Conservation (phyloP, 495 filamentous ascomycete genomes). For the Echria macrotheca region DNA sequence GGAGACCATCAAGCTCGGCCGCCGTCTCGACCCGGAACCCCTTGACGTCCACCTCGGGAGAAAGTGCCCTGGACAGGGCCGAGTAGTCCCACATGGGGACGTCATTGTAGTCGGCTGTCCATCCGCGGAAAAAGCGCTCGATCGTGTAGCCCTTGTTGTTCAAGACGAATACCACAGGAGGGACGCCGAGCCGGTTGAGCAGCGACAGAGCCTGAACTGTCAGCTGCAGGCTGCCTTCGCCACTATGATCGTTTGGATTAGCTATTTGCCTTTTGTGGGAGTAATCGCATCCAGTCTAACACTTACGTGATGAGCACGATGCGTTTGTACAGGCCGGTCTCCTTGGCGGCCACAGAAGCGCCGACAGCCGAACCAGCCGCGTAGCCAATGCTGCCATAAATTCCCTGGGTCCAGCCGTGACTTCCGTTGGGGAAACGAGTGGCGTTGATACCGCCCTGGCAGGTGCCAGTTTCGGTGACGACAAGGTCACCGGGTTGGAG, state of each 20-base stretch:
- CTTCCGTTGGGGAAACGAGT: conserved; percentile 24
- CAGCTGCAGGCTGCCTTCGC: conserved; percentile 39
- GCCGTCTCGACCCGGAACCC: conserved; percentile 33
- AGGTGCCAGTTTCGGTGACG: conserved; percentile 43
- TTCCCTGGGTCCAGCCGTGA: conserved; percentile 29
- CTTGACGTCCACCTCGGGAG: conserved; percentile 24
- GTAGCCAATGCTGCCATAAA: conserved; percentile 41
- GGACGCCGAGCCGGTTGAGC: conserved; percentile 29
- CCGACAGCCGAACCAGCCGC: conserved; percentile 33
- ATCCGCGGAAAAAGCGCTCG: conserved; percentile 47
- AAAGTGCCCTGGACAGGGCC: conserved; percentile 34
- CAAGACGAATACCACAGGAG: conserved; percentile 41
- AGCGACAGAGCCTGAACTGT: conserved; percentile 36
- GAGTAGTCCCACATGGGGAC: conserved; percentile 43
- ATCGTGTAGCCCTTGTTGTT: conserved; percentile 50
- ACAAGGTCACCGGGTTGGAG: conserved; percentile 44
- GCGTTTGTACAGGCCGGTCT: conserved; percentile 21
- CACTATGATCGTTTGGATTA: too few relatives aligned
- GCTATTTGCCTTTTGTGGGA: too few relatives aligned
- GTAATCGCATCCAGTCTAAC: too few relatives aligned
- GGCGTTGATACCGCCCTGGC: conserved; percentile 30
- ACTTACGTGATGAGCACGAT: conserved; percentile 33
- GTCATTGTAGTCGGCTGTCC: conserved; percentile 44
- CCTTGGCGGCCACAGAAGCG: conserved; percentile 28
- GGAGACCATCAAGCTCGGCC: conserved; percentile 32